phyloP scores from a whole-genome alignment of 2,329 filamentous ascomycete species.

The Fusarium verticillioides region DNA sequence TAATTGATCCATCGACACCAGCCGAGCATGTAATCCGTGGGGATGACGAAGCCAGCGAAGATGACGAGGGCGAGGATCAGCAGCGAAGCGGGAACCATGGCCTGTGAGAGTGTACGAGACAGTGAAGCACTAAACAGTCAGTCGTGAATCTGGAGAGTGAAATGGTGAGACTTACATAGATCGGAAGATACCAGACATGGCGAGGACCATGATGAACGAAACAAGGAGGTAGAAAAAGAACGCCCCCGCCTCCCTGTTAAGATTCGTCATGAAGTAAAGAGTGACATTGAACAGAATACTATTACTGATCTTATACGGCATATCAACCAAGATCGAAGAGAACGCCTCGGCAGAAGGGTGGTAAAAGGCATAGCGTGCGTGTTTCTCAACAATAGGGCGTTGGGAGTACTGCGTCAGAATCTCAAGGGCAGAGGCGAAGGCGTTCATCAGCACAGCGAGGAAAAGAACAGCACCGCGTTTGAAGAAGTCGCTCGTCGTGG shows the following conservation, averaged over 20 bases:
- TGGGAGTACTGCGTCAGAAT: constrained; percentile 53
- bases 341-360: constrained; percentile 51
- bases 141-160: not conserved
- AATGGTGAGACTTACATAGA: constrained; percentile 42
- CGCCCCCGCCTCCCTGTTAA: constrained; percentile 55
- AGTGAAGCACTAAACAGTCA: constrained; percentile 39
- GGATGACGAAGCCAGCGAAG: constrained; percentile 62
- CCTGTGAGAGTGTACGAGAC: constrained; percentile 66
- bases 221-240: constrained; percentile 61
- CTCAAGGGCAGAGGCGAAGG: constrained; percentile 54
- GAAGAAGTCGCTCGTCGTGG: constrained; percentile 27
- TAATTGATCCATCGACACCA: constrained; percentile 78
- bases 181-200: constrained; percentile 73
- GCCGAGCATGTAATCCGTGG: constrained; percentile 62
- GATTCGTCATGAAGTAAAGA: constrained; percentile 61
- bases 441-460: constrained; percentile 65
- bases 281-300: constrained; percentile 57
- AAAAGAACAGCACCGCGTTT: constrained; percentile 60
- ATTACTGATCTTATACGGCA: constrained; percentile 56
- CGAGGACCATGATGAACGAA: constrained; percentile 64
- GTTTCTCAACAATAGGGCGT: constrained; percentile 53
- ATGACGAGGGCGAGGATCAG: constrained; percentile 50
- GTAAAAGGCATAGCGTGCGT: constrained; percentile 54
- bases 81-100: constrained; percentile 56
- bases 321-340: constrained; percentile 53